These are phyloP conservation scores for Kockiozyma suomiensis DNA, from an alignment of 805 yeast species.

Conservation along the genomic window DNA sequence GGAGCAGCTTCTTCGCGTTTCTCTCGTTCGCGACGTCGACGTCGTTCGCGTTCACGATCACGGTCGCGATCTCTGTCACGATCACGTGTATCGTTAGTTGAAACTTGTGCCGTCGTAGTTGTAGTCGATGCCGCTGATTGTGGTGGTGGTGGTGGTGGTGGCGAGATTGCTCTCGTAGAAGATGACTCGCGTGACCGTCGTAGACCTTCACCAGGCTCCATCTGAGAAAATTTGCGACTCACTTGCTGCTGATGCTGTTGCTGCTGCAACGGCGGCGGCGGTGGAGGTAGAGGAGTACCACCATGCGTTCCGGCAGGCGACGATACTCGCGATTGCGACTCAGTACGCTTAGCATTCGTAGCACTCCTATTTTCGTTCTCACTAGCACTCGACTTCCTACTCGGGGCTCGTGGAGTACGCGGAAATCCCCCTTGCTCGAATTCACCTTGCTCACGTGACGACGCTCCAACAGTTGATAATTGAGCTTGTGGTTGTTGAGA, in stretches of 20 bases:
- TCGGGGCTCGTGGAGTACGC: neutral
- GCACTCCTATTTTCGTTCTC: neutral
- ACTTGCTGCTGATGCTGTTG: neutral
- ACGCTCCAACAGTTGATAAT: neutral
- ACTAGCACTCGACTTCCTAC: neutral
- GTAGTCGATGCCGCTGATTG: too few relatives aligned
- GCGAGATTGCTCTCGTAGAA: too few relatives aligned
- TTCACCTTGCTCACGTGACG: neutral
- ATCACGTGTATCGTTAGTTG: too few relatives aligned
- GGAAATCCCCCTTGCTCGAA: neutral
- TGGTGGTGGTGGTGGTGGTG: too few relatives aligned
- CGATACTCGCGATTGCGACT: neutral
- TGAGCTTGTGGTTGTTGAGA: neutral
- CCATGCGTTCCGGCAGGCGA: neutral
- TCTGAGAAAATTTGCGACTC: neutral
- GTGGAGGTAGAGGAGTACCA: neutral
- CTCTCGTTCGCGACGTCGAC: constrained; percentile 11
- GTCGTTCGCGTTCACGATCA: constrained; percentile 10
- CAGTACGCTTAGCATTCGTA: neutral
- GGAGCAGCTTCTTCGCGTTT: constrained; percentile 25
- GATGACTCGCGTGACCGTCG: too few relatives aligned
- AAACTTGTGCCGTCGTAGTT: too few relatives aligned
- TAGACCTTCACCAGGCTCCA: neutral
- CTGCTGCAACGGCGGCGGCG: neutral
- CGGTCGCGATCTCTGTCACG: constrained; percentile 9